Percentiles rank a stretch among this genome's conserved stretches.
Conservation (phyloP, 2,329 filamentous ascomycete genomes). For the Gnomoniopsis smithogilvyi region DNA sequence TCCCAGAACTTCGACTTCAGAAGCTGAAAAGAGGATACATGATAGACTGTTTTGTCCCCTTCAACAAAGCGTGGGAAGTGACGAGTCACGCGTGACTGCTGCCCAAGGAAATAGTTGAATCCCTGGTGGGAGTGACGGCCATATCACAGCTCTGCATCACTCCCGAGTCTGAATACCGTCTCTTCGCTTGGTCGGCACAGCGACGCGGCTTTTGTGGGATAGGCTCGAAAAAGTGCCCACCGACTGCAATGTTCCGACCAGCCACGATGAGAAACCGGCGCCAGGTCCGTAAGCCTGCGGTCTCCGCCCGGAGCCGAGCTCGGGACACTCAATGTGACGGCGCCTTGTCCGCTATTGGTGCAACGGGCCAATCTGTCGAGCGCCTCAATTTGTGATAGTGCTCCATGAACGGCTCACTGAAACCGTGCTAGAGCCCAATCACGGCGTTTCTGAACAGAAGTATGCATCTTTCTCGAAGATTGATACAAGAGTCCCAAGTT, state of each 20-base stretch:
- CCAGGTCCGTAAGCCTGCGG: not conserved
- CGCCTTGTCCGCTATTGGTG: conserved; percentile 2
- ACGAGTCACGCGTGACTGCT: not conserved
- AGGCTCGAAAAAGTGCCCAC: not conserved
- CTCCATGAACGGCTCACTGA: conserved; percentile 10
- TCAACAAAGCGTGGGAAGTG: conserved; percentile 7
- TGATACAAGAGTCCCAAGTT: no score
- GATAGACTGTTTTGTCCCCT: not conserved
- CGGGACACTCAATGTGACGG: not conserved
- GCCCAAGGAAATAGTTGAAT: not conserved
- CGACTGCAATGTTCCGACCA: not conserved
- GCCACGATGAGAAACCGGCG: not conserved
- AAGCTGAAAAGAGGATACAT: not conserved
- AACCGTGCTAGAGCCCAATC: not conserved
- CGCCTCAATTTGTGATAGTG: not conserved
- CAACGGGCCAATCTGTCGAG: not conserved
- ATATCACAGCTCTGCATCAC: not conserved
- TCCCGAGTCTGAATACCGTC: not conserved
- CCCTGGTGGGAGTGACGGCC: not conserved
- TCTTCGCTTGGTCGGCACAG: not conserved
- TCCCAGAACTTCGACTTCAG: not conserved
- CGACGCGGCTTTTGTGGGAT: not conserved
- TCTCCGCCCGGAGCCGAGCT: not conserved
- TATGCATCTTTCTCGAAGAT: no score
- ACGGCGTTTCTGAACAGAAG: no score